Base-by-base conservation (phyloP, 208 protist genomes). In the Crithidia expoeki region DNA sequence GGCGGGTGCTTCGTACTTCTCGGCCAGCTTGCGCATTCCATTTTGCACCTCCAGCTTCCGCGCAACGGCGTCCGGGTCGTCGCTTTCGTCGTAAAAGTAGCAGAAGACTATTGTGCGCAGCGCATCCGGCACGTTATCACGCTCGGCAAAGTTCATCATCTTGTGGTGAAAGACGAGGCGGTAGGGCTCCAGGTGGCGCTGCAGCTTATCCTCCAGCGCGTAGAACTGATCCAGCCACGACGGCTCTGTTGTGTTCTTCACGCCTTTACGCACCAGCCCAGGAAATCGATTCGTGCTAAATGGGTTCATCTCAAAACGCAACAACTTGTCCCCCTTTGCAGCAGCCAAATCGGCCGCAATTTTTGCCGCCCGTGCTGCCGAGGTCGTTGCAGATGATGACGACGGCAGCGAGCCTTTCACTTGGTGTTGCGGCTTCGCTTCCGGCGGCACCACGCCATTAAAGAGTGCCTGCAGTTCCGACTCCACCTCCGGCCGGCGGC, bases 381-480 rank as follows among this genome's bases (percentile, higher is more conserved):
- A 19, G 7, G 40, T 14, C 2, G 50, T 16, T 25, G 32, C 53
- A 0, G 25, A 5, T 16, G 33, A 10, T 16, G 25, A 16, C 7
- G 56, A 2, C 21, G 58, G 52, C 27, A 50, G 27, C 6, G 3
- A 21, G 38, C 5, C 42, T 21, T 52, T 5, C n/a, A n/a, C n/a
- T n/a, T n/a, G n/a, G 5, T 16, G 27, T 50, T 9, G 50, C 2
- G 14, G 19, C 17, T 61, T 40, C 12, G 30, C 30, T n/a, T 61
- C 50, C 21, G 46, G 30, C 14, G 79, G 61, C 19, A 80, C 57
- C 17, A 72, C 61, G 23, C 88, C 90, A 34, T 86, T 88, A 23
- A 93, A 75, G 10, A 96, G 76, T 34, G 80, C 25, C 64, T 91
- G 80, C 70, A 94, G 56, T 28, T 92, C 82, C 12, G 79, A 28